Percentiles rank a stretch among this genome's conserved stretches.
These are phyloP conservation scores for Cytidiella melzeri DNA, from an alignment of 768 basidiomycete species.

Conservation along the genomic window DNA sequence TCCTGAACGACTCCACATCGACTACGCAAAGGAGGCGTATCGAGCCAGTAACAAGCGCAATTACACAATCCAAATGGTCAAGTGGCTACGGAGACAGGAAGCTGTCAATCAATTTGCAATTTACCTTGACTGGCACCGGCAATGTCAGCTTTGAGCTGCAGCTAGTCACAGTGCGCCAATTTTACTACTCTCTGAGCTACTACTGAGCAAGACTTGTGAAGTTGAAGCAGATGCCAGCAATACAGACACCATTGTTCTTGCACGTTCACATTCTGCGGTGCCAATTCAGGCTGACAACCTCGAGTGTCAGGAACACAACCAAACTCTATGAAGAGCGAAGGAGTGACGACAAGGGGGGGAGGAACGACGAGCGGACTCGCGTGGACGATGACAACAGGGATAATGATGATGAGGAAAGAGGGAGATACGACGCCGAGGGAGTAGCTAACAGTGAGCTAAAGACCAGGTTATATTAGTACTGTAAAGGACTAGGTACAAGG, in stretches of 20 bases:
- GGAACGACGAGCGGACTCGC: too few species aligned
- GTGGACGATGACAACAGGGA: too few species aligned
- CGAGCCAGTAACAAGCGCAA: constrained; percentile 23
- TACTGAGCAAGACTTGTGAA: neutral
- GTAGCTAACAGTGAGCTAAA: too few species aligned
- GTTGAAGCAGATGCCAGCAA: neutral
- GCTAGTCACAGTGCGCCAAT: neutral
- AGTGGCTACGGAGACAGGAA: constrained; percentile 20
- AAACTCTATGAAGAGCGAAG: too few species aligned
- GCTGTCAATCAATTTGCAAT: constrained; percentile 9
- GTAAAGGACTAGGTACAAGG: too few species aligned
- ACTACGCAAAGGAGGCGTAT: constrained; percentile 24
- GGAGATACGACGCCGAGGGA: too few species aligned
- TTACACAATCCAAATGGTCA: constrained; percentile 24
- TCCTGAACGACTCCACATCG: too few species aligned
- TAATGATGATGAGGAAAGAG: too few species aligned
- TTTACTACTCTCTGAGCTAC: neutral
- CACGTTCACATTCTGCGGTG: neutral
- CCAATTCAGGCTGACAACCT: too few species aligned
- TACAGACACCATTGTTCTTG: neutral
- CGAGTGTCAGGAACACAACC: too few species aligned
- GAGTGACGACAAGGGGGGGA: too few species aligned
- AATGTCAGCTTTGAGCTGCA: neutral
- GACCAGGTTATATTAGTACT: too few species aligned
- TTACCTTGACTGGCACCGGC: neutral